These are phyloP conservation scores for Alternaria sp. DNA, from an alignment of 2,329 filamentous ascomycete genomes.

Conservation along the genomic window DNA sequence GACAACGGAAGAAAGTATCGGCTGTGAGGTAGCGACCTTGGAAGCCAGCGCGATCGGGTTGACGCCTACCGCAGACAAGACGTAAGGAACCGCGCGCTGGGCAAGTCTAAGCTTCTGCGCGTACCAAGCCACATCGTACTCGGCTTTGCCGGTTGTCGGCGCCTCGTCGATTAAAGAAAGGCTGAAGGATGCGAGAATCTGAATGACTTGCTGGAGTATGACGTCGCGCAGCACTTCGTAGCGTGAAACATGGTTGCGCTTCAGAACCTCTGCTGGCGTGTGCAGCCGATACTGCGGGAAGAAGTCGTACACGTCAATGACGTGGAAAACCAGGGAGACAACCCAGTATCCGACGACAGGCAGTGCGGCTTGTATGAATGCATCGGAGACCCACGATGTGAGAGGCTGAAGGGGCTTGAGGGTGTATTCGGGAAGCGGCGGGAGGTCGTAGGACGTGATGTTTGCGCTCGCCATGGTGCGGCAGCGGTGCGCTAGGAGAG, in stretches of 20 bases:
- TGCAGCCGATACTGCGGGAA: conserved; percentile 93
- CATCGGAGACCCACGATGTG: conserved; percentile 80
- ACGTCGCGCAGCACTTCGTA: conserved; percentile 91
- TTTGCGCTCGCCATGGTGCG: conserved; percentile 55
- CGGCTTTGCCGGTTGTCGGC: conserved; percentile 77
- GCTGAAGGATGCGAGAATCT: conserved; percentile 73
- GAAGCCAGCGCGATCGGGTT: conserved; percentile 78
- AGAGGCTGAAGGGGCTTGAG: conserved; percentile 73
- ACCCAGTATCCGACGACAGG: conserved; percentile 89
- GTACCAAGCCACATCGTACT: conserved; percentile 90
- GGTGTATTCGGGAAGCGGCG: conserved; percentile 84
- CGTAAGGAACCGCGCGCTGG: conserved; percentile 76
- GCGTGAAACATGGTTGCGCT: conserved; percentile 84
- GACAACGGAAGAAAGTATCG: conserved; percentile 75
- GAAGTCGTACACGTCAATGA: conserved; percentile 82
- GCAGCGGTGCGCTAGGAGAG: conserved; percentile 14
- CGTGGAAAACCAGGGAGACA: conserved; percentile 84
- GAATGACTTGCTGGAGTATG: conserved; percentile 87
- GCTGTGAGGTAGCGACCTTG: conserved; percentile 73
- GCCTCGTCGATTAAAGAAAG: conserved; percentile 75
- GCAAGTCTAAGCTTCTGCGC: conserved; percentile 79
- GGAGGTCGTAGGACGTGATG: conserved; percentile 65
- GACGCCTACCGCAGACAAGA: conserved; percentile 75
- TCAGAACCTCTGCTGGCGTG: conserved; percentile 87
- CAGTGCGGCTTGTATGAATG: conserved; percentile 74